phyloP scores from a whole-genome alignment of 2,329 filamentous ascomycete genomes.

The Paecilomyces variotii region DNA sequence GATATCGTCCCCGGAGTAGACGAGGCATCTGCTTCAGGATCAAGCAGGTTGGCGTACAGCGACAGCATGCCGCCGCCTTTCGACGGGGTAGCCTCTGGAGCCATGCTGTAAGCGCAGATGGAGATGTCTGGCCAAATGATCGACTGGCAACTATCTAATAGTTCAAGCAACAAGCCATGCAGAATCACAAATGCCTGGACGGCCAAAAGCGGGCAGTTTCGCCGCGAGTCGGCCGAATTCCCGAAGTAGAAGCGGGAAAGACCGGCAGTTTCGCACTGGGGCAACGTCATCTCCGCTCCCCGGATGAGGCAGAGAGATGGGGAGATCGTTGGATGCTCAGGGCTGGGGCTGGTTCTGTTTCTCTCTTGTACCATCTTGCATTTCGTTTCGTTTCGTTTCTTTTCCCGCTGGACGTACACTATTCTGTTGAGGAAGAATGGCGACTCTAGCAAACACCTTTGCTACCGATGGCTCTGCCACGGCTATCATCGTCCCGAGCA shows the following conservation, averaged over 20 bases:
- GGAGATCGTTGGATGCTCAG: background rate
- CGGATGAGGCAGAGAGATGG: background rate
- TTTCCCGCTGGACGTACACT: background rate
- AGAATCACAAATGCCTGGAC: background rate
- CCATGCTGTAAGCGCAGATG: constrained; percentile 15
- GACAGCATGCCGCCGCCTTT: constrained; percentile 51
- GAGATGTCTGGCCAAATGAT: background rate
- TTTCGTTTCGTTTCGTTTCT: too few relatives aligned
- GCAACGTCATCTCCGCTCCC: background rate
- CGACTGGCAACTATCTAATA: background rate
- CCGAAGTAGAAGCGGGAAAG: constrained; percentile 6
- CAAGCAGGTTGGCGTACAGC: constrained; percentile 77
- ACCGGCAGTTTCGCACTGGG: constrained; percentile 11
- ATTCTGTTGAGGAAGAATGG: constrained; percentile 28
- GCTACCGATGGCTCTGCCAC: constrained; percentile 43
- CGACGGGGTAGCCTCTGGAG: constrained; percentile 19
- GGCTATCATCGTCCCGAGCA: constrained; percentile 67
- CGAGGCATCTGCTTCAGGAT: constrained; percentile 36
- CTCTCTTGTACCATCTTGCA: background rate
- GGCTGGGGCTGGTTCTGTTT: background rate
- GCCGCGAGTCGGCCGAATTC: background rate
- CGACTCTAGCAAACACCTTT: constrained; percentile 53
- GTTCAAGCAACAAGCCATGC: background rate
- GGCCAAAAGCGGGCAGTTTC: background rate
- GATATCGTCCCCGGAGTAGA: constrained; percentile 58